phyloP scores from a whole-genome alignment of 768 basidiomycete genomes.

The Hericium alpestre region DNA sequence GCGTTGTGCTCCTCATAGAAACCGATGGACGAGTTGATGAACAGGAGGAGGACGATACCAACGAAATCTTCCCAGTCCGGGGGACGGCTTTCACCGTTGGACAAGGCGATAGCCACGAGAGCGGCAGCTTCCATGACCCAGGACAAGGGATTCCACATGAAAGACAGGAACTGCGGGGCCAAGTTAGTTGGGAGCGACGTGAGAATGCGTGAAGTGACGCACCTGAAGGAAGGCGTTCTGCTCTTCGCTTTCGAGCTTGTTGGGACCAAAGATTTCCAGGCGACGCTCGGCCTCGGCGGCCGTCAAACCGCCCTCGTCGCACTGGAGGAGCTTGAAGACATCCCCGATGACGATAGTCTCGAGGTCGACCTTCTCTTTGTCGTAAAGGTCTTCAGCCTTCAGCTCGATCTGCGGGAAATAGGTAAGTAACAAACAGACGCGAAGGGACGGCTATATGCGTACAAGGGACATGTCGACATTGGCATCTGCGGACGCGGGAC shows the following conservation, averaged over 20 bases:
- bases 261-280: constrained; percentile 89
- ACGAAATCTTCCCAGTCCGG: constrained; percentile 98
- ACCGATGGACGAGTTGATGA: constrained; percentile 95
- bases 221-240: constrained; percentile 62
- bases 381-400: constrained; percentile 88
- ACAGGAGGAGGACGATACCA: constrained; percentile 84
- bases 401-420: constrained; percentile 53
- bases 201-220: background rate
- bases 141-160: constrained; percentile 99
- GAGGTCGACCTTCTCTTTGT: constrained; percentile 98
- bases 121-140: constrained; percentile 99
- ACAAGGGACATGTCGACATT: constrained; percentile 81
- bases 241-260: constrained; percentile 86
- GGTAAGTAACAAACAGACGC: background rate
- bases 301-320: constrained; percentile 69
- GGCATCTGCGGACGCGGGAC: constrained; percentile 42
- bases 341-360: constrained; percentile 96
- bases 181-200: background rate
- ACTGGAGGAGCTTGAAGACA: constrained; percentile 93
- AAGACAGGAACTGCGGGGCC: constrained; percentile 62
- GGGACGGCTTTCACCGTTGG: constrained; percentile 77
- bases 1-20: constrained; percentile 97
- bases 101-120: constrained; percentile 87
- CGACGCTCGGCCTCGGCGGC: constrained; percentile 71
- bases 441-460: background rate